Evolutionary conservation across 1,284 basidiomycete species (phyloP).

Genomic region (Microbotryum scabiosae): DNA sequence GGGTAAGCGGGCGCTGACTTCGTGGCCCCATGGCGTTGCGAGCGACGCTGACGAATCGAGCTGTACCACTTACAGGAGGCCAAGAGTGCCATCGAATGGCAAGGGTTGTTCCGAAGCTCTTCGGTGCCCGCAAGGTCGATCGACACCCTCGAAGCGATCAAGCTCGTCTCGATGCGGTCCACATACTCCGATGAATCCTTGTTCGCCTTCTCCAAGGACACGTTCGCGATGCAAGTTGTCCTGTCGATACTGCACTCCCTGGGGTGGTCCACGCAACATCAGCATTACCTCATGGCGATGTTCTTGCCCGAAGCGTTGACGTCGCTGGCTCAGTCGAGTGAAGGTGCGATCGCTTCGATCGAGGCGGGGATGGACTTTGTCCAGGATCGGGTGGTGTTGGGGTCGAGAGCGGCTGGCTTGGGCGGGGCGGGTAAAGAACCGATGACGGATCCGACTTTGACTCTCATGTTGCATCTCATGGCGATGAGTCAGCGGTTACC

Average conservation of each 20-base stretch:
- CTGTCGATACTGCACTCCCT: constrained; percentile 19
- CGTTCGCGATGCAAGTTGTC: constrained; percentile 22
- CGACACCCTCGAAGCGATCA: constrained; percentile 14
- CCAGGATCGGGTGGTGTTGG: constrained; percentile 7
- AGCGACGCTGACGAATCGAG: not conserved
- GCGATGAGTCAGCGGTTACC: constrained; percentile 16
- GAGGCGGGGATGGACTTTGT: constrained; percentile 21
- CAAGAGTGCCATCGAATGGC: constrained; percentile 17
- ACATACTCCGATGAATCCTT: constrained; percentile 1
- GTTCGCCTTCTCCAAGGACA: constrained; percentile 12
- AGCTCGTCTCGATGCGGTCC: constrained; percentile 7
- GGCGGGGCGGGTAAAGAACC: not conserved
- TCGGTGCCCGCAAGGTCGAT: constrained; percentile 11
- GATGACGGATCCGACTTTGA: constrained; percentile 8
- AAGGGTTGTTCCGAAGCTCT: constrained; percentile 10
- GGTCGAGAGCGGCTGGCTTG: too few relatives aligned
- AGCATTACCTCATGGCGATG: constrained; percentile 8
- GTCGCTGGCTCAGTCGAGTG: not conserved
- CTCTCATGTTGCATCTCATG: constrained; percentile 23
- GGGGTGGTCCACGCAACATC: constrained; percentile 13
- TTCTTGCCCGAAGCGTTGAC: constrained; percentile 5
- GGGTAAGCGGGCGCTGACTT: constrained; percentile 10
- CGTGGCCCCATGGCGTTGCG: not conserved
- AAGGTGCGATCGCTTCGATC: constrained; percentile 9
- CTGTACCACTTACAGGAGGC: constrained; percentile 15